phyloP scores from a whole-genome alignment of 2,329 filamentous ascomycete genomes.

The Hypoxylon rubiginosum region DNA sequence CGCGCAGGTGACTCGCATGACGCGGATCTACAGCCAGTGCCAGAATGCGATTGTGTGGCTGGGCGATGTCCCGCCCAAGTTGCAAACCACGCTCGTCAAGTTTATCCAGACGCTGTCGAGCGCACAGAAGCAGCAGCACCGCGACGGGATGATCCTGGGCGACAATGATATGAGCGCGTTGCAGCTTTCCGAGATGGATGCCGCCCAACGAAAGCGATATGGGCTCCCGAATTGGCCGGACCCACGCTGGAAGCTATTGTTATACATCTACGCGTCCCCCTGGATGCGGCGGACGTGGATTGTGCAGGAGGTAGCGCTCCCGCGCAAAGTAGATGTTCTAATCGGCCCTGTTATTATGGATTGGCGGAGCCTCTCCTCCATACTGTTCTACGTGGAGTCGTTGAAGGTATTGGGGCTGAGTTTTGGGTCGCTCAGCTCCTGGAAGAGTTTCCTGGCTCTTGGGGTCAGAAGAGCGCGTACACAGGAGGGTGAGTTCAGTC shows the following conservation, averaged over 20 bases:
- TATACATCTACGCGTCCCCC: constrained; percentile 23
- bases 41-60: constrained; percentile 27
- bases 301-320: constrained; percentile 26
- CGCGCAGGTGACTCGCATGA: constrained; percentile 24
- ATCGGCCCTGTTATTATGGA: constrained; percentile 23
- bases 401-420: constrained; percentile 20
- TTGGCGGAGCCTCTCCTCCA: constrained; percentile 13
- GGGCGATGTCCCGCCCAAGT: constrained; percentile 18
- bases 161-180: constrained; percentile 18
- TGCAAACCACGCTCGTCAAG: constrained; percentile 24
- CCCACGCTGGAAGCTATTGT: constrained; percentile 23
- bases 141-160: constrained; percentile 19
- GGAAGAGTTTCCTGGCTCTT: constrained; percentile 21
- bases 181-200: constrained; percentile 28
- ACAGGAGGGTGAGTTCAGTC: constrained; percentile 16
- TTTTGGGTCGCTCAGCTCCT: constrained; percentile 22
- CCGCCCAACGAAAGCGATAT: constrained; percentile 20
- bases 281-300: constrained; percentile 31
- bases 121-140: constrained; percentile 25
- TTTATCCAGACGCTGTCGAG: constrained; percentile 19
- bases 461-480: constrained; percentile 18
- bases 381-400: constrained; percentile 24
- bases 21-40: constrained; percentile 22
- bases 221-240: constrained; percentile 20
- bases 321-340: constrained; percentile 20